Evolutionary conservation across 2,329 filamentous ascomycete genomes (phyloP).

Genomic region (Cladosporium velox): DNA sequence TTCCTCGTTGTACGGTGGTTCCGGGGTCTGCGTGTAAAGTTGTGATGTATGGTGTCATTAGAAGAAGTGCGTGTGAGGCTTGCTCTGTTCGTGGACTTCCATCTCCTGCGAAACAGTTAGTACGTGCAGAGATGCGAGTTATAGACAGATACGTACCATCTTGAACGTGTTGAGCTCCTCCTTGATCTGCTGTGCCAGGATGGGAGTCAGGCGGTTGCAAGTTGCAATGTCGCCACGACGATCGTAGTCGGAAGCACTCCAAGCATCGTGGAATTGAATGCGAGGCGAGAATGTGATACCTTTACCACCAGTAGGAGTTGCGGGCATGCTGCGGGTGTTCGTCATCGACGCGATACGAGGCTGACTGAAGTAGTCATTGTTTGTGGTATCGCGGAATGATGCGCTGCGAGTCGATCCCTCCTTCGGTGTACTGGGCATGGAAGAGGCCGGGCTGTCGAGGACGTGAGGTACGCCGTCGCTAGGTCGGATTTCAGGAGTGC

Average conservation of each 20-base stretch:
- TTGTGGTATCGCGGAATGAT: conserved; percentile 62
- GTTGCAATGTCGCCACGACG: conserved; percentile 94
- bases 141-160: conserved; percentile 67
- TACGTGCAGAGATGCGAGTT: conserved; percentile 1
- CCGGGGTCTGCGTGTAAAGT: conserved; percentile 12
- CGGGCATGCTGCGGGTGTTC: conserved; percentile 78
- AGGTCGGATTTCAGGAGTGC: conserved; percentile 67
- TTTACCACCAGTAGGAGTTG: conserved; percentile 69
- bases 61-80: conserved; percentile 99
- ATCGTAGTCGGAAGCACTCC: conserved; percentile 94
- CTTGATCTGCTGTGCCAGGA: conserved; percentile 98
- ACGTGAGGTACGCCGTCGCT: conserved; percentile 64
- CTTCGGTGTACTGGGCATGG: conserved; percentile 81
- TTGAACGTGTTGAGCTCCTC: conserved; percentile 99
- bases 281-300: conserved; percentile 81
- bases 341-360: conserved; percentile 64
- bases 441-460: conserved; percentile 79
- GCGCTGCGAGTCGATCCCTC: conserved; percentile 61
- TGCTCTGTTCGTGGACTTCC: conserved; percentile 98
- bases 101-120: conserved; percentile 75
- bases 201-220: conserved; percentile 94
- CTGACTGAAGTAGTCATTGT: conserved; percentile 81
- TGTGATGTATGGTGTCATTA: conserved; percentile 55
- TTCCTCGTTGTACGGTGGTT: conserved; percentile 15
- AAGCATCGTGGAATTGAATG: conserved; percentile 94